Percentiles rank a stretch among this genome's conserved stretches.
Conservation (phyloP, 176 grass and related monocot genomes). For the Cenchrus purpureus region DNA sequence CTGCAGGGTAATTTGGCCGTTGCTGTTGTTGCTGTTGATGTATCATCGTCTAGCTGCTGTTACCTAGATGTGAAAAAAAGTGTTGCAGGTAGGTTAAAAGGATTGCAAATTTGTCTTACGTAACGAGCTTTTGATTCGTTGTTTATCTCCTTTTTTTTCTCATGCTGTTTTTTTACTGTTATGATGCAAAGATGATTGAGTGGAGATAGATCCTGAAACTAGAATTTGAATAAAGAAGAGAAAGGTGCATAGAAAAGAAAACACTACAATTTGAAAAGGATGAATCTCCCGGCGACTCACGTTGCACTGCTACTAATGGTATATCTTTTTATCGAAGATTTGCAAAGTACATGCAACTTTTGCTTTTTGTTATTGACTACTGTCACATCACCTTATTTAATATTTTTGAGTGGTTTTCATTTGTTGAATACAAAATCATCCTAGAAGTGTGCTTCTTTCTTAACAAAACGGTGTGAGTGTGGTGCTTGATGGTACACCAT, state of each 20-base stretch:
- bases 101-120: slow-evolving; percentile 41
- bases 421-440: not conserved
- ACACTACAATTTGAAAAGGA: not conserved
- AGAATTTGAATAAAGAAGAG: slow-evolving; percentile 10
- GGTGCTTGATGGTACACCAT: no score
- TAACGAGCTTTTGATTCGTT: slow-evolving; percentile 31
- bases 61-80: slow-evolving; percentile 37
- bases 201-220: slow-evolving; percentile 24
- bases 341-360: not conserved
- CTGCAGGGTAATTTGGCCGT: slow-evolving; percentile 10
- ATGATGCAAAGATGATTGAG: slow-evolving; percentile 15
- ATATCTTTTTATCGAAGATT: not conserved
- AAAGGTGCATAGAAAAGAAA: not conserved
- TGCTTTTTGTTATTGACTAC: not conserved
- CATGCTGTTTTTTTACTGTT: not conserved
- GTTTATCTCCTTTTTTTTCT: not conserved
- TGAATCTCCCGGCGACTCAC: not conserved
- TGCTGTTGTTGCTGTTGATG: not conserved
- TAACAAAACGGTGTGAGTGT: not conserved
- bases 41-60: slow-evolving; percentile 8
- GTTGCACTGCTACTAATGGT: not conserved
- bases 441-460: not conserved
- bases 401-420: not conserved
- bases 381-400: not conserved
- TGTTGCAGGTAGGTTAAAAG: slow-evolving; percentile 21